Evolutionary conservation across 2,329 filamentous ascomycete species (phyloP), one percentile per base, ranked within the genome.

Genomic region (Ophiostoma ulmi): DNA sequence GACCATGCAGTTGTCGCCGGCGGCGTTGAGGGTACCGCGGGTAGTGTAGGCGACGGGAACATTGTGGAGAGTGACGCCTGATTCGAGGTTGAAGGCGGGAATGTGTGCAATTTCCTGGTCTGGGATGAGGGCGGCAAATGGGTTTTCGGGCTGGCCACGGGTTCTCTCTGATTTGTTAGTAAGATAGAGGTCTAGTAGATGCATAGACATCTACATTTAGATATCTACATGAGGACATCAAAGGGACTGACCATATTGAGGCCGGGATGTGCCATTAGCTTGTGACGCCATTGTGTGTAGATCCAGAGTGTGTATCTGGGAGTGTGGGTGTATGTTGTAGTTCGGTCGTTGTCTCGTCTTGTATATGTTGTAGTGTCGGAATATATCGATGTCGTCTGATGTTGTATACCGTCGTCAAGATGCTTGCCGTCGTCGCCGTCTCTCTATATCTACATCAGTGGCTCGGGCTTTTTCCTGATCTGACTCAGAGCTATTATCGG

Each of bases 61-160:
- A 87, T 98, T 95, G 75, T 86, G 82, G 26, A 99, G 85, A 0
- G 87, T 90, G 35, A 91, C 92, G 67, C 95, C 95, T 1, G 94
- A 98, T 80, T 99, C 95, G 74, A 99, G 91, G 10, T 91, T 93
- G 79, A 97, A 97, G 36, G 90, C 89, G 1, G 95, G 94, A 70
- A 99, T 87, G 72, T 95, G 87, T 71, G 91, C 93, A 77, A 97
- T 91, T 70, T 90, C 86, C 81, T 98, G 95, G 76, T 97, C 90
- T 69, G 93, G 90, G 69, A 99, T 97, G 77, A 98, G 85, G 74
- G 85, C 81, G 72, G 92, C 88, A 79, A 94, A 98, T 39, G 94
- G 94, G 81, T 98, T 99, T 82, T 97, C 94, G 77, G 91, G 89
- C 80, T 67, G 65, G n/a, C 65, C 36, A 22, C 36, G 63, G 41